Conservation (phyloP, 306 rosid species). For the Argentina anserina region DNA sequence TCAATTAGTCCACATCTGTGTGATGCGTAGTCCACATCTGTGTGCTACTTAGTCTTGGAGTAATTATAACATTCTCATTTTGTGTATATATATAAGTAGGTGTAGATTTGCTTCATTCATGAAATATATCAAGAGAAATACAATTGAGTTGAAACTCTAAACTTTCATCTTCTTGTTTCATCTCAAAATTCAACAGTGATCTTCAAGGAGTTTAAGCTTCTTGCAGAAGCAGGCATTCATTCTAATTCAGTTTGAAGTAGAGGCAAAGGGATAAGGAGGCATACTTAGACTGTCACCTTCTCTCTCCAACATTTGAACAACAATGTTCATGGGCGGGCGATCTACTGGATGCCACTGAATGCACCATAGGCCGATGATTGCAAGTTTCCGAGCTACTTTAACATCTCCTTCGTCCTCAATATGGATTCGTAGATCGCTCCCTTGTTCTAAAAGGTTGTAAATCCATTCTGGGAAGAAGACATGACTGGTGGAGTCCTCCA, state of each 20-base stretch:
- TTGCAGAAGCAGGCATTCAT: background rate
- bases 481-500: background rate
- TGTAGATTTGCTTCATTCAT: too few species aligned
- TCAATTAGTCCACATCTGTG: too few species aligned
- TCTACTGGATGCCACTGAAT: background rate
- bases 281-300: background rate
- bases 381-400: background rate
- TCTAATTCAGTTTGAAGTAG: background rate
- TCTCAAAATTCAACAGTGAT: background rate
- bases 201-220: background rate
- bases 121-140: too few species aligned
- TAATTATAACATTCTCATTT: too few species aligned
- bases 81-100: too few species aligned
- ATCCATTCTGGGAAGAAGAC: background rate
- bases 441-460: background rate
- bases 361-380: background rate
- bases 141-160: too few species aligned
- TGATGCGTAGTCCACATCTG: too few species aligned
- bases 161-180: too few species aligned
- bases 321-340: background rate
- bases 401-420: background rate
- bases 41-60: too few species aligned
- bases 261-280: constrained; percentile 1
- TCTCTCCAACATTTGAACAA: background rate
- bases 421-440: background rate